Percentiles rank a stretch among this genome's conserved stretches.
These are phyloP conservation scores for Coemansia sp. DNA, from an alignment of 192 early-diverging fungal species.

Conservation along the genomic window DNA sequence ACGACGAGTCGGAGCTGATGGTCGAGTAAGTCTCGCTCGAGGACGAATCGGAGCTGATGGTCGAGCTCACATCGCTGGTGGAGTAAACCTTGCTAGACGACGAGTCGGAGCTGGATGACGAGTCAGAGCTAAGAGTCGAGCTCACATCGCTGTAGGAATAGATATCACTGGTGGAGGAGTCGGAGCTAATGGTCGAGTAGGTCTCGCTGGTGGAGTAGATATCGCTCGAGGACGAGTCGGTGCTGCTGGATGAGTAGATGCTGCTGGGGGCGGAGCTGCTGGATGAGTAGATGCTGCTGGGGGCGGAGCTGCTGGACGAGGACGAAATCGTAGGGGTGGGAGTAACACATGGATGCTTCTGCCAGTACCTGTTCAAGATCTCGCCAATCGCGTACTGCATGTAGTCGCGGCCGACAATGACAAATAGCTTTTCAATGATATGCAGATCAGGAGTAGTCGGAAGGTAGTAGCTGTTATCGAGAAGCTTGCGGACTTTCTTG, in stretches of 20 bases:
- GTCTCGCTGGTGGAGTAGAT: background rate
- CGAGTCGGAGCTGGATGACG: background rate
- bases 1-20: background rate
- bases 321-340: background rate
- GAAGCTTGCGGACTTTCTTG: background rate
- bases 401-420: background rate
- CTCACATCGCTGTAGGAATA: background rate
- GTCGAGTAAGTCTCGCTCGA: background rate
- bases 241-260: background rate
- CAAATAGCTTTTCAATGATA: background rate
- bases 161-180: background rate
- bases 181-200: background rate
- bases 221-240: background rate
- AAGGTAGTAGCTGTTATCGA: background rate
- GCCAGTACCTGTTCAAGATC: background rate
- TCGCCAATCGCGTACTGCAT: constrained; percentile 1
- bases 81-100: background rate
- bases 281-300: background rate
- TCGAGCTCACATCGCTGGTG: background rate
- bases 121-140: background rate
- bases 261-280: background rate
- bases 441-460: background rate
- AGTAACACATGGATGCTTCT: background rate
- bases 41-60: background rate
- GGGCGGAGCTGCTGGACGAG: background rate